These are phyloP conservation scores for Solanum verrucosum DNA, from an alignment of 257 asterid species.

Conservation along the genomic window DNA sequence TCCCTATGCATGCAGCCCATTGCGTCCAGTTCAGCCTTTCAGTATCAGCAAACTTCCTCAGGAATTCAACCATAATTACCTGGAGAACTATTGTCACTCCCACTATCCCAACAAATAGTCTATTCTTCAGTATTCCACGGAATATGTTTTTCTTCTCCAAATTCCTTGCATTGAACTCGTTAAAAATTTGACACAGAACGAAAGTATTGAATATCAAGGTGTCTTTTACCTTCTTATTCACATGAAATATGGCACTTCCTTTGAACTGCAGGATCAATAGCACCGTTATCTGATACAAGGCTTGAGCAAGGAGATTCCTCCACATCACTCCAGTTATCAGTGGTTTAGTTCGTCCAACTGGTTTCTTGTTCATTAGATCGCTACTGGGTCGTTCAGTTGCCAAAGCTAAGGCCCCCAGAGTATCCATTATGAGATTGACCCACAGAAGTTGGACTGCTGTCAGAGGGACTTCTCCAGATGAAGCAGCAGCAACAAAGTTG, in stretches of 20 bases:
- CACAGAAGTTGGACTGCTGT: slow-evolving; percentile 24
- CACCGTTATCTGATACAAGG: slow-evolving; percentile 18
- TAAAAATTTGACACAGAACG: slow-evolving; percentile 52
- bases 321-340: slow-evolving; percentile 35
- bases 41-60: slow-evolving; percentile 50
- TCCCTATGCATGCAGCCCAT: slow-evolving; percentile 47
- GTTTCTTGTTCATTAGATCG: slow-evolving; percentile 19
- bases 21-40: slow-evolving; percentile 50
- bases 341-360: slow-evolving; percentile 26
- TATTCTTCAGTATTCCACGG: slow-evolving; percentile 38
- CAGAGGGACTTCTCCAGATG: slow-evolving; percentile 16
- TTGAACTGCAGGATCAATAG: slow-evolving; percentile 18
- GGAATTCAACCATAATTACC: slow-evolving; percentile 57
- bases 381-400: slow-evolving; percentile 29
- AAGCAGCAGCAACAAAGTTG: slow-evolving; percentile 18
- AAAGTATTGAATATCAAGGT: slow-evolving; percentile 52
- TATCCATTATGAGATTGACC: slow-evolving; percentile 51
- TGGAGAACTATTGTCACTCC: slow-evolving; percentile 41
- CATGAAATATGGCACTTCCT: slow-evolving; percentile 17
- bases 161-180: slow-evolving; percentile 51
- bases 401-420: slow-evolving; percentile 40
- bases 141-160: slow-evolving; percentile 52
- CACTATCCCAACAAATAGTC: slow-evolving; percentile 46
- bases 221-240: slow-evolving; percentile 17
- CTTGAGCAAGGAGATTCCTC: slow-evolving; percentile 31